Conservation (phyloP, 805 yeast species). For the Priceomyces medius region DNA sequence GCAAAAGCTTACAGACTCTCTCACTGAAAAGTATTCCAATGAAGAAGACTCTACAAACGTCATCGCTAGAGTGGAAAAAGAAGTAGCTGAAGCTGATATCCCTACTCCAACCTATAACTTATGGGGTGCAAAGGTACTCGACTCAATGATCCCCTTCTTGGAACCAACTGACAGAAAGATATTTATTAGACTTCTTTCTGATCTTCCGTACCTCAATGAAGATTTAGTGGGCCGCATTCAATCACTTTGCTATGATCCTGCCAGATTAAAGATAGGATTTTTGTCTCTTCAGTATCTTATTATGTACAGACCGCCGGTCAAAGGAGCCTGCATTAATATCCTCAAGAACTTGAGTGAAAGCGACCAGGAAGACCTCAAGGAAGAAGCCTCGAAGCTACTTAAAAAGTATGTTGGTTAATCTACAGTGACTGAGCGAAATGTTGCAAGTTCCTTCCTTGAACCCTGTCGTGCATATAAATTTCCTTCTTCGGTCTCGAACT, state of each 20-base stretch:
- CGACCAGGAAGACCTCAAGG: slow-evolving; percentile 50
- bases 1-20: slow-evolving; percentile 20
- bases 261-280: slow-evolving; percentile 74
- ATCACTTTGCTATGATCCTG: slow-evolving; percentile 83
- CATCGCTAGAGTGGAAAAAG: slow-evolving; percentile 18
- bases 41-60: slow-evolving; percentile 14
- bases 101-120: slow-evolving; percentile 54
- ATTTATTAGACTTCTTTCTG: slow-evolving; percentile 81
- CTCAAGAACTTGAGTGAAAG: slow-evolving; percentile 44
- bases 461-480: too few relatives aligned
- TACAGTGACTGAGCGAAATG: too few relatives aligned
- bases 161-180: slow-evolving; percentile 78
- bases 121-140: slow-evolving; percentile 73
- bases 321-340: slow-evolving; percentile 49
- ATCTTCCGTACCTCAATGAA: slow-evolving; percentile 72
- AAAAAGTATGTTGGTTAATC: slow-evolving; percentile 40
- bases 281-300: slow-evolving; percentile 78
- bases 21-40: slow-evolving; percentile 12
- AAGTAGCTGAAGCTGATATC: slow-evolving; percentile 15
- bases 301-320: slow-evolving; percentile 88
- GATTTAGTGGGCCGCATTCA: slow-evolving; percentile 63
- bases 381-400: slow-evolving; percentile 46
- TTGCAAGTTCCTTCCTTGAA: too few relatives aligned
- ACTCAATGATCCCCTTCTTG: slow-evolving; percentile 77
- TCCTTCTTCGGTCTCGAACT: too few relatives aligned